These are phyloP conservation scores for Azolla pinnata DNA, from an alignment of 75 land plant species.

Conservation along the genomic window DNA sequence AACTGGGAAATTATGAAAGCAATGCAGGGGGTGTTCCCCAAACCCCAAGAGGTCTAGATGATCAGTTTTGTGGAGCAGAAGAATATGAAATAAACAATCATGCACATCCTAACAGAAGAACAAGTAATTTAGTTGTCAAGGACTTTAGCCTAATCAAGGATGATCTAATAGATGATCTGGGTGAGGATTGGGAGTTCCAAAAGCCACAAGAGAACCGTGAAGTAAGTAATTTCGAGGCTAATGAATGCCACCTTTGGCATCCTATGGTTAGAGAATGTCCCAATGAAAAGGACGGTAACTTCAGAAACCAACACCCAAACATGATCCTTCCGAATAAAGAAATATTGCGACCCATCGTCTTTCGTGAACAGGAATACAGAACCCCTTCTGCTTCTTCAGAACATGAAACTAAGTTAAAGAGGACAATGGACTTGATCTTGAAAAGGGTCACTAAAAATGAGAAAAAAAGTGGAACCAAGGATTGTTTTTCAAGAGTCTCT, in stretches of 20 bases:
- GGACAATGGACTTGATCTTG: conserved; percentile 1
- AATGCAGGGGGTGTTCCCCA: not conserved
- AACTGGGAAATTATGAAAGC: not conserved
- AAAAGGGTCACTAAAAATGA: not conserved
- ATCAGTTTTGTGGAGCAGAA: too few relatives aligned
- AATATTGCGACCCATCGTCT: too few relatives aligned
- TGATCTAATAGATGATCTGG: too few relatives aligned
- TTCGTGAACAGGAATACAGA: too few relatives aligned
- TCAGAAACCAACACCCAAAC: not conserved
- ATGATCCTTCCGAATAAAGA: not conserved
- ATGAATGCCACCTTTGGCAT: too few relatives aligned
- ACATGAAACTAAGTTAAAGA: not conserved
- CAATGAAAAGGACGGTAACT: not conserved
- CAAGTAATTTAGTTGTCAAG: not conserved
- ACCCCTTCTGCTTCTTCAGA: too few relatives aligned
- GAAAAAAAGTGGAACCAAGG: not conserved
- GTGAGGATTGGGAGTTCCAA: too few relatives aligned
- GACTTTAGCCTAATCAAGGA: not conserved
- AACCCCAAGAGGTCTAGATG: too few relatives aligned
- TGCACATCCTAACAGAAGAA: not conserved
- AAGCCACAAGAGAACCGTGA: too few relatives aligned
- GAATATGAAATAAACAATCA: too few relatives aligned
- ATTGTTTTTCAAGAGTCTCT: not conserved
- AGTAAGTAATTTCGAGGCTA: not conserved
- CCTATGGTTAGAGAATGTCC: too few relatives aligned